These are phyloP conservation scores for Gastrolobium bilobum DNA, from an alignment of 306 rosid species.

Conservation along the genomic window DNA sequence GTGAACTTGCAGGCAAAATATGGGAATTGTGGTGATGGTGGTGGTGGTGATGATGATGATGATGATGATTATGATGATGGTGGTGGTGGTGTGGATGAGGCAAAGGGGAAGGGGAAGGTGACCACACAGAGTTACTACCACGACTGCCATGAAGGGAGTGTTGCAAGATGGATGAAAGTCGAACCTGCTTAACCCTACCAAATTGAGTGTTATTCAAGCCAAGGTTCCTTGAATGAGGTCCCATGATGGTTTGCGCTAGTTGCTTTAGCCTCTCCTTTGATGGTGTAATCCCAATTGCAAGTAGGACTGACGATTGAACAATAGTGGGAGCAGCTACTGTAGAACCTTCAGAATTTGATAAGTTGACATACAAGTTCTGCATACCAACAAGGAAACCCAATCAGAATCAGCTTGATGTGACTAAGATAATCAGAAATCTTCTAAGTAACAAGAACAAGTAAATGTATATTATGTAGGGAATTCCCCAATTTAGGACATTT, in stretches of 20 bases:
- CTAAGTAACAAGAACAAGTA: neutral
- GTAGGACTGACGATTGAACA: conserved; percentile 72
- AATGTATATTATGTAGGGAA: conserved; percentile 4
- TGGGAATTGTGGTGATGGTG: conserved; percentile 56
- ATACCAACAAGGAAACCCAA: conserved; percentile 52
- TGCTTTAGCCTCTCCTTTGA: conserved; percentile 76
- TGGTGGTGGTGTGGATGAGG: conserved; percentile 57
- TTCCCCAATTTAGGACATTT: neutral
- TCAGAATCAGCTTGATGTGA: conserved; percentile 40
- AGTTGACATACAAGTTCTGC: conserved; percentile 74
- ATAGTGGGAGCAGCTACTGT: conserved; percentile 74
- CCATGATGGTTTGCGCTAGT: conserved; percentile 85
- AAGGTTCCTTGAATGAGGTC: conserved; percentile 73
- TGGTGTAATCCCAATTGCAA: conserved; percentile 73
- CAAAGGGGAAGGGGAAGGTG: conserved; percentile 75
- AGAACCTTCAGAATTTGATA: conserved; percentile 78
- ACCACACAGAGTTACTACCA: conserved; percentile 50
- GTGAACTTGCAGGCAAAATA: conserved; percentile 64
- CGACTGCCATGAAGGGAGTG: conserved; percentile 71
- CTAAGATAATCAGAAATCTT: conserved; percentile 25
- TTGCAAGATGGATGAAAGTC: conserved; percentile 70
- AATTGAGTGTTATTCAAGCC: conserved; percentile 83
- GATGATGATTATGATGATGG: conserved; percentile 60
- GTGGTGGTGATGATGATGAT: conserved; percentile 59
- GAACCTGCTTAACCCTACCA: conserved; percentile 91